Conservation (phyloP, 495 filamentous ascomycete species). For the Podospora appendiculata region DNA sequence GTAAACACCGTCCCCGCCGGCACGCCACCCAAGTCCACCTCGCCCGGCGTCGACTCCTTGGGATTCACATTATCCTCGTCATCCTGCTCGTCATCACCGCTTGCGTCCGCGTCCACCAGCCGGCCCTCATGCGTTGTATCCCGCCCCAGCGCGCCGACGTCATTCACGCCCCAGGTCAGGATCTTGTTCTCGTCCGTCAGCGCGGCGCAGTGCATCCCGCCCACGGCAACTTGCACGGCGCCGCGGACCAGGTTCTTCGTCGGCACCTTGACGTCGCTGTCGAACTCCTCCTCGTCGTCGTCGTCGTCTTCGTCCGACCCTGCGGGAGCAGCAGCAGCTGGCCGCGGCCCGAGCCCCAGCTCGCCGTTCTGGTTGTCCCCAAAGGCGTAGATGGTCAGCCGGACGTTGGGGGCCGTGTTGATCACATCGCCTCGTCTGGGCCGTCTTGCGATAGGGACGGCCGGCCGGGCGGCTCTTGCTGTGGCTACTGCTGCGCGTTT, state of each 20-base stretch:
- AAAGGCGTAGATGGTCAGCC: slow-evolving; percentile 7
- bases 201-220: background rate
- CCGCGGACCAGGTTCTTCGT: background rate
- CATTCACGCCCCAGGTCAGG: slow-evolving; percentile 1
- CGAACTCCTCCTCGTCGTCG: background rate
- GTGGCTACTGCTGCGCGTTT: too few species aligned
- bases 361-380: slow-evolving; percentile 10
- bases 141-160: background rate
- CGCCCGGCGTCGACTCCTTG: background rate
- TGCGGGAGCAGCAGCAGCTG: too few species aligned
- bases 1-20: background rate
- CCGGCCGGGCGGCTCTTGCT: too few species aligned
- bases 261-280: background rate
- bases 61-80: background rate
- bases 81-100: background rate
- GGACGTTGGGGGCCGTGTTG: background rate
- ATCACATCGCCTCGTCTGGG: too few species aligned
- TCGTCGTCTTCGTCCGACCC: too few species aligned
- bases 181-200: background rate
- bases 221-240: background rate
- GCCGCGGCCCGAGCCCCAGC: background rate
- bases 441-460: too few species aligned
- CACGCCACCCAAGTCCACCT: background rate
- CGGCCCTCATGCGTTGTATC: background rate
- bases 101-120: background rate